phyloP scores from a whole-genome alignment of 306 rosid species.

The Begonia peltatifolia region DNA sequence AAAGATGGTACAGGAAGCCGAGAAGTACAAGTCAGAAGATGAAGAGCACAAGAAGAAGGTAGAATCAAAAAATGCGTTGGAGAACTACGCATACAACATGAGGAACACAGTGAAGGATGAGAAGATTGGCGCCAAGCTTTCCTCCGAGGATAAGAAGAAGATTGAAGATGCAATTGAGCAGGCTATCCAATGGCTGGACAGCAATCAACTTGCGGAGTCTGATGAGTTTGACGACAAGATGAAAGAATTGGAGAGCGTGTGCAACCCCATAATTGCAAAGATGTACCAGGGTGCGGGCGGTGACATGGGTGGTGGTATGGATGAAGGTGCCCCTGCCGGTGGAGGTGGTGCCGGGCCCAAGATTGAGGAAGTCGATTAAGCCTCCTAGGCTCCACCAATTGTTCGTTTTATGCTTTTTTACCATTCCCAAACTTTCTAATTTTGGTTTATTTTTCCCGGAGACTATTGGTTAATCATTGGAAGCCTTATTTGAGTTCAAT shows the following conservation, averaged over 20 bases:
- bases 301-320: slow-evolving; percentile 28
- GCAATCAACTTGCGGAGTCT: slow-evolving; percentile 48
- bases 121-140: slow-evolving; percentile 46
- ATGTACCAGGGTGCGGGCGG: slow-evolving; percentile 65
- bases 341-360: slow-evolving; percentile 54
- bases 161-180: slow-evolving; percentile 51
- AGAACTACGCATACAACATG: slow-evolving; percentile 57
- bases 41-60: slow-evolving; percentile 66
- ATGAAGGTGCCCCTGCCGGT: slow-evolving; percentile 35
- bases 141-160: slow-evolving; percentile 46
- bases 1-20: slow-evolving; percentile 71
- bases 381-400: not conserved
- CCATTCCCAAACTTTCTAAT: not conserved
- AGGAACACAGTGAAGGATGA: slow-evolving; percentile 51
- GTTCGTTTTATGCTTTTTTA: not conserved
- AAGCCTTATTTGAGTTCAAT: not conserved
- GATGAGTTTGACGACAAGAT: slow-evolving; percentile 73
- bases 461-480: no score
- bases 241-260: slow-evolving; percentile 65
- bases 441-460: not conserved
- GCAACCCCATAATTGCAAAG: slow-evolving; percentile 70
- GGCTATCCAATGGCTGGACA: slow-evolving; percentile 56
- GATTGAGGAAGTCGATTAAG: slow-evolving; percentile 68
- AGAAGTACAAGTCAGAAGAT: slow-evolving; percentile 67
- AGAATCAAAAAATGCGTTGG: slow-evolving; percentile 46